Evolutionary conservation across 2,329 filamentous ascomycete genomes (phyloP).

Genomic region (Colletotrichum nymphaeae): DNA sequence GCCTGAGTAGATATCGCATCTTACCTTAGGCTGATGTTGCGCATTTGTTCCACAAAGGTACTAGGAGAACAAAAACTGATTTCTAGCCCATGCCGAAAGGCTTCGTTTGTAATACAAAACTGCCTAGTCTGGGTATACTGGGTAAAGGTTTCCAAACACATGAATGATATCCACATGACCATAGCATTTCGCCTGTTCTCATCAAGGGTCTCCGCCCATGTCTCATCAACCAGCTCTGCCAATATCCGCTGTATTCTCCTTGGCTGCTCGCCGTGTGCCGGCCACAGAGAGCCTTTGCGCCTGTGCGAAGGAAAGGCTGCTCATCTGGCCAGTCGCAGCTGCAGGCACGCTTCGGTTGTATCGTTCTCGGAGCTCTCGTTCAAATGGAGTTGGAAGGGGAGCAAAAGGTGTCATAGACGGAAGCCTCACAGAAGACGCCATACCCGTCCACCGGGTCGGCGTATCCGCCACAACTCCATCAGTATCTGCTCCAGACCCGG

Average conservation of each 20-base stretch:
- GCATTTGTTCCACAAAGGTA: neutral
- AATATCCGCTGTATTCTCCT: neutral
- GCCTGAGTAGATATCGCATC: neutral
- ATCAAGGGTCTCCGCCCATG: neutral
- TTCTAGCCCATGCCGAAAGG: neutral
- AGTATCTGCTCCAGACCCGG: constrained; percentile 10
- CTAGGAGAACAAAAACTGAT: neutral
- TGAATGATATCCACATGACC: neutral
- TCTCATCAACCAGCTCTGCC: neutral
- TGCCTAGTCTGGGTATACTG: neutral
- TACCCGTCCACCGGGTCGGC: constrained; percentile 60
- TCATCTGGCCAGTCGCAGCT: constrained; percentile 1
- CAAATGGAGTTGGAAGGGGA: constrained; percentile 56
- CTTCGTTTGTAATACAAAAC: neutral
- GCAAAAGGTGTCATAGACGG: constrained; percentile 56
- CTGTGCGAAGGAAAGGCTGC: constrained; percentile 27
- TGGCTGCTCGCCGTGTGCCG: neutral
- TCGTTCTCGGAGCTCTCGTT: constrained; percentile 46
- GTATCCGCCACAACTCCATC: constrained; percentile 46
- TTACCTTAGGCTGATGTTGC: neutral
- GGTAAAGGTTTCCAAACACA: neutral
- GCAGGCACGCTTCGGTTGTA: constrained; percentile 25
- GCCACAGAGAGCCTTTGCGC: constrained; percentile 18
- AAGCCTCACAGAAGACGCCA: constrained; percentile 50
- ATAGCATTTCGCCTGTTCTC: neutral